Conservation (phyloP, 768 basidiomycete species). For the Suillus clintonianus region DNA sequence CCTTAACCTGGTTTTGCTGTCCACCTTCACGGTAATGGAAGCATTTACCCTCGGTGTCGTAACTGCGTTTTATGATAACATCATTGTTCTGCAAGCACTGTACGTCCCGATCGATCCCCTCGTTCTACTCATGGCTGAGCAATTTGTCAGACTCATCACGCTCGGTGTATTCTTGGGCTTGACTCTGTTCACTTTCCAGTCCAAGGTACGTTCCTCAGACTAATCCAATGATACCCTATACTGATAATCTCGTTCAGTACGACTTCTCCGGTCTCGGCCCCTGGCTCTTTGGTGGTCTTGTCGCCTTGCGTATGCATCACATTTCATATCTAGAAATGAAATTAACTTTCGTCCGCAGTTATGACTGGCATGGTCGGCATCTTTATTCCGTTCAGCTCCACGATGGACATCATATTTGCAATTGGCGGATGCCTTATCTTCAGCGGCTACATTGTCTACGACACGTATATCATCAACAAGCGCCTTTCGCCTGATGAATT, state of each 20-base stretch:
- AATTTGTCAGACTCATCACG: constrained; percentile 68
- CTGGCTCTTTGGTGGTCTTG: constrained; percentile 82
- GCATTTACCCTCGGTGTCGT: constrained; percentile 88
- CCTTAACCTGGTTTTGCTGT: constrained; percentile 80
- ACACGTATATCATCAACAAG: constrained; percentile 89
- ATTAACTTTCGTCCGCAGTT: constrained; percentile 39
- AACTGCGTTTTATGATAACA: constrained; percentile 71
- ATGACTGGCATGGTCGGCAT: constrained; percentile 82
- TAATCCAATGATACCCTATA: not conserved
- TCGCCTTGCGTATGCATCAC: constrained; percentile 65
- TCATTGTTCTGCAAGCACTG: constrained; percentile 85
- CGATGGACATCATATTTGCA: constrained; percentile 81
- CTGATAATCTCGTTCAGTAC: constrained; percentile 50
- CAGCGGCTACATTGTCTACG: constrained; percentile 88
- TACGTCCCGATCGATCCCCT: constrained; percentile 37
- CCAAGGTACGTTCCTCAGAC: constrained; percentile 57
- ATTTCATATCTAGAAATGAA: not conserved
- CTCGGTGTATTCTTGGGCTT: constrained; percentile 91
- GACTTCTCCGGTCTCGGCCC: constrained; percentile 94
- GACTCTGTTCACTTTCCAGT: constrained; percentile 93
- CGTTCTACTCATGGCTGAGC: constrained; percentile 10
- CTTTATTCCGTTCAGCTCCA: constrained; percentile 84
- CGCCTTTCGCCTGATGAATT: constrained; percentile 91
- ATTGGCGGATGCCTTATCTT: constrained; percentile 80
- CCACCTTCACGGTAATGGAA: constrained; percentile 89